Evolutionary conservation across 2,329 filamentous ascomycete genomes (phyloP).

Genomic region (Aspergillus bombycis): DNA sequence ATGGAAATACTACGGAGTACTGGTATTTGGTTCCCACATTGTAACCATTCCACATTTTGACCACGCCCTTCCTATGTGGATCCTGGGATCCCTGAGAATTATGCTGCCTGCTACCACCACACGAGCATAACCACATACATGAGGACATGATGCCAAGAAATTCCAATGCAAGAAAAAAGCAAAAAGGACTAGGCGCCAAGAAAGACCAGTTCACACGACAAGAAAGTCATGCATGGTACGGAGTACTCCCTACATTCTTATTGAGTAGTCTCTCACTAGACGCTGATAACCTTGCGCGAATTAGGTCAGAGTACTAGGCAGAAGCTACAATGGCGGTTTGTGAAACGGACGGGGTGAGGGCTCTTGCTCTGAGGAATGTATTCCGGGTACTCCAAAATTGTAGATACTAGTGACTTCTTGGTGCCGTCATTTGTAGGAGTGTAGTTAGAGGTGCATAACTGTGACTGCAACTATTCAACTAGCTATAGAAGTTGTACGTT

Average conservation of each 20-base stretch:
- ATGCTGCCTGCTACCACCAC: slow-evolving; percentile 6
- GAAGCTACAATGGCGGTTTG: background rate
- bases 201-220: background rate
- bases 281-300: background rate
- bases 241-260: background rate
- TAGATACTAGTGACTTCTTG: background rate
- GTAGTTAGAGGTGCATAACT: background rate
- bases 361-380: background rate
- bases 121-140: background rate
- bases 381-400: background rate
- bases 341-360: background rate
- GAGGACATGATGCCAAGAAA: slow-evolving; percentile 5
- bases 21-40: background rate
- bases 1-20: background rate
- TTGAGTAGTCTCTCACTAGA: background rate
- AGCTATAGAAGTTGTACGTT: background rate
- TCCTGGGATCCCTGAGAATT: background rate
- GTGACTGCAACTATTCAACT: background rate
- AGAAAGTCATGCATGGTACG: background rate
- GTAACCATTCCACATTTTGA: background rate
- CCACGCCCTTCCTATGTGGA: background rate
- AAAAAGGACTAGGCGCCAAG: slow-evolving; percentile 4
- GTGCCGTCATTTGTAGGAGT: background rate
- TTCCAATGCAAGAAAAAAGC: slow-evolving; percentile 3
- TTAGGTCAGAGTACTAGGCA: background rate